Conservation (phyloP, 73 alveolate species). For the Tetrahymena elliotti region DNA sequence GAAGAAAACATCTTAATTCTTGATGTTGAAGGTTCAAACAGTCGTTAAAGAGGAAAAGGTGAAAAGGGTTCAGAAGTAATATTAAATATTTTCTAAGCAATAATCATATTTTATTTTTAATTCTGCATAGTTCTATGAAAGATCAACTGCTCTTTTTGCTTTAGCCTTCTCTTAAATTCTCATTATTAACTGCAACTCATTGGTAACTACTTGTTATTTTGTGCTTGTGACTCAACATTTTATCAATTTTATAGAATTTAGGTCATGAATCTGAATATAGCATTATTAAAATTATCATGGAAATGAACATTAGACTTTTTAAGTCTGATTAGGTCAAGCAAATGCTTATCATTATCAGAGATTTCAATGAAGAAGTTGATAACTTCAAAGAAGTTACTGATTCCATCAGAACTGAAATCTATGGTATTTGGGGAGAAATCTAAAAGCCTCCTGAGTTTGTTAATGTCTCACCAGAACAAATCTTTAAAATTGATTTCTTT, state of each 20-base stretch:
- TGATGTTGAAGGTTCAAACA: constrained; percentile 73
- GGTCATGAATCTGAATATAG: not conserved
- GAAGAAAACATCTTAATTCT: constrained; percentile 50
- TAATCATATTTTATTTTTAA: not conserved
- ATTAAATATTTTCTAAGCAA: not conserved
- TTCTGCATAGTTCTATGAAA: constrained; percentile 19
- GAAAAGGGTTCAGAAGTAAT: constrained; percentile 48
- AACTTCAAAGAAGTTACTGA: constrained; percentile 22
- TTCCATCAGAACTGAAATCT: not conserved
- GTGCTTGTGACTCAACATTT: constrained; percentile 1
- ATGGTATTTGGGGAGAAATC: constrained; percentile 21
- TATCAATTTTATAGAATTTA: not conserved
- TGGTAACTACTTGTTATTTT: not conserved
- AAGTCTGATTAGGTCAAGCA: constrained; percentile 25
- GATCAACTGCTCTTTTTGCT: constrained; percentile 34
- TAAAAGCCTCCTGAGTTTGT: constrained; percentile 16
- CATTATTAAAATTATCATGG: constrained; percentile 29
- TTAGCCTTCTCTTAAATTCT: constrained; percentile 25
- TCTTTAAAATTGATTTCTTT: constrained; percentile 18
- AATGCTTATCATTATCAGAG: constrained; percentile 23
- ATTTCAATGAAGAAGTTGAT: constrained; percentile 32
- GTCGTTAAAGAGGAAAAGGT: constrained; percentile 55
- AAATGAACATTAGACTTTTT: constrained; percentile 18
- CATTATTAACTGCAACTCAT: constrained; percentile 2
- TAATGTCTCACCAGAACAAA: constrained; percentile 1